Evolutionary conservation across 1,284 basidiomycete genomes (phyloP).

Genomic region (Ganoderma sinense): DNA sequence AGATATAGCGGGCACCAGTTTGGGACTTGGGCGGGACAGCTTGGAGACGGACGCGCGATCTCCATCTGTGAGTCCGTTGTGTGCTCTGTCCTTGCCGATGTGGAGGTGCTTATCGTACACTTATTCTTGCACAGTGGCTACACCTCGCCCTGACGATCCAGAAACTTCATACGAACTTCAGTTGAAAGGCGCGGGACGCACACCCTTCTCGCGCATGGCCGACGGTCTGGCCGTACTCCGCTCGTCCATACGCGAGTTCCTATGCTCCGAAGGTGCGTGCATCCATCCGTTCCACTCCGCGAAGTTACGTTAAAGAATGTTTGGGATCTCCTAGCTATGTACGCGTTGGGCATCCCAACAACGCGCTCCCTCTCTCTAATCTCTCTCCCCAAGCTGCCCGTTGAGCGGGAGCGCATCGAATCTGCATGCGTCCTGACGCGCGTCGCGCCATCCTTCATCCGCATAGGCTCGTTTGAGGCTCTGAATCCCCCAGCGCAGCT

Average conservation of each 20-base stretch:
- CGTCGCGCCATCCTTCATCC: slow-evolving; percentile 89
- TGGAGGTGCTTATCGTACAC: background rate
- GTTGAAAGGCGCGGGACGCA: slow-evolving; percentile 93
- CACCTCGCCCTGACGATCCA: slow-evolving; percentile 68
- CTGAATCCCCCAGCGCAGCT: slow-evolving; percentile 76
- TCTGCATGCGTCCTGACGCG: slow-evolving; percentile 85
- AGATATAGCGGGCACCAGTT: slow-evolving; percentile 95
- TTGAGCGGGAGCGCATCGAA: slow-evolving; percentile 84
- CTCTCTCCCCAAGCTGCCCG: slow-evolving; percentile 77
- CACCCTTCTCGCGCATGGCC: slow-evolving; percentile 90
- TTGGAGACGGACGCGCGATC: slow-evolving; percentile 95
- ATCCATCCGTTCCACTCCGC: background rate
- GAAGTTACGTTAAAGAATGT: background rate
- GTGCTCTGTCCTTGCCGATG: background rate
- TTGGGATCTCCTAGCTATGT: slow-evolving; percentile 67
- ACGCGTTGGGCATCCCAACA: slow-evolving; percentile 88
- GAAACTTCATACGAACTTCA: slow-evolving; percentile 83
- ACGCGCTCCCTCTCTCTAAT: slow-evolving; percentile 89
- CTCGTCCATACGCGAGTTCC: slow-evolving; percentile 92
- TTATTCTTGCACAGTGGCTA: slow-evolving; percentile 63
- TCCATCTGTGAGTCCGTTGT: slow-evolving; percentile 69
- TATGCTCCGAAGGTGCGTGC: slow-evolving; percentile 81
- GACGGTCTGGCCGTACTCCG: slow-evolving; percentile 94
- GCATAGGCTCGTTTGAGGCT: slow-evolving; percentile 93
- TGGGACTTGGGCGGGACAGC: slow-evolving; percentile 93